These are phyloP conservation scores for Aschersonia sp. DNA, from an alignment of 2,329 filamentous ascomycete genomes.

Conservation along the genomic window DNA sequence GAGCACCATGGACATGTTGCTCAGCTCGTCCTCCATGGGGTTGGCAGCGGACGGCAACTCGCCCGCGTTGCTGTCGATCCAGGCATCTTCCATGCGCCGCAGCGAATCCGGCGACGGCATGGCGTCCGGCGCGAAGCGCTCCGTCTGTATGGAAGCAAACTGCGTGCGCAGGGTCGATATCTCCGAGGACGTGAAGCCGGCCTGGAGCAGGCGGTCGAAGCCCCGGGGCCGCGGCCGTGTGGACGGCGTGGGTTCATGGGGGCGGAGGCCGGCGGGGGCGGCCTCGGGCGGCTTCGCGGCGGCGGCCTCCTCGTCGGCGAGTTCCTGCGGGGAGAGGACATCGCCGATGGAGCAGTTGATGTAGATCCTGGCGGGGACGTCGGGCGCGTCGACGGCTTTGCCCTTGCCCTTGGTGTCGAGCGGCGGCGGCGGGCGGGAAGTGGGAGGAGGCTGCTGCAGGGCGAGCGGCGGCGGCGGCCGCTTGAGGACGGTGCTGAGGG, in stretches of 20 bases:
- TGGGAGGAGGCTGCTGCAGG: constrained; percentile 18
- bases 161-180: constrained; percentile 75
- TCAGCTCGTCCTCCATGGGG: constrained; percentile 29
- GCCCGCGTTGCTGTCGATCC: constrained; percentile 60
- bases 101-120: constrained; percentile 70
- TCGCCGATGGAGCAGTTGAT: constrained; percentile 89
- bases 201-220: constrained; percentile 71
- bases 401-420: constrained; percentile 28
- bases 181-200: constrained; percentile 73
- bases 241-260: neutral
- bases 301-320: constrained; percentile 48
- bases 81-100: constrained; percentile 70
- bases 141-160: constrained; percentile 72
- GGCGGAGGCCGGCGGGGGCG: constrained; percentile 27
- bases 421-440: constrained; percentile 1
- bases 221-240: constrained; percentile 38
- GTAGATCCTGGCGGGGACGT: constrained; percentile 46
- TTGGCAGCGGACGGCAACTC: constrained; percentile 22
- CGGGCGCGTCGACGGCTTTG: constrained; percentile 35
- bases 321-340: constrained; percentile 50
- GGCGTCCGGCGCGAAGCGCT: constrained; percentile 72
- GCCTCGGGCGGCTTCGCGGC: constrained; percentile 21
- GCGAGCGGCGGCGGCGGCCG: constrained; percentile 45
- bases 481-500: constrained; percentile 54
- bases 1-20: constrained; percentile 39